Conservation (phyloP, 495 filamentous ascomycete genomes). For the Penicillium angulare region DNA sequence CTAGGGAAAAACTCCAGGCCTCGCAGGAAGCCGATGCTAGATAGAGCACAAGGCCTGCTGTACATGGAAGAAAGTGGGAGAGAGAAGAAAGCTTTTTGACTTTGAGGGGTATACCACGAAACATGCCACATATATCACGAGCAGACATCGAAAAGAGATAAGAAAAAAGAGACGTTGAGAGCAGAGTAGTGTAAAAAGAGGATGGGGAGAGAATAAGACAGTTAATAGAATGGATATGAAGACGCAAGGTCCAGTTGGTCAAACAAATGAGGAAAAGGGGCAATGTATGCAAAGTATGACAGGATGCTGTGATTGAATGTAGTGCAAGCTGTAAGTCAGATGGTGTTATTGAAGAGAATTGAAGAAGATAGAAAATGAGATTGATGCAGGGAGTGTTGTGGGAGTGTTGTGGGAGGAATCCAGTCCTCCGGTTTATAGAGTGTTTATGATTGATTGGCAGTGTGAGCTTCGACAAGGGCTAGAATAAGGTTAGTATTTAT, state of each 20-base stretch:
- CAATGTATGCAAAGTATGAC: constrained; percentile 1
- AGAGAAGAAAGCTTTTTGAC: constrained; percentile 22
- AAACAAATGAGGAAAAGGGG: constrained; percentile 1
- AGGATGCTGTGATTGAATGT: background rate
- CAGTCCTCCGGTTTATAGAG: constrained; percentile 6
- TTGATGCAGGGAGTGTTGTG: background rate
- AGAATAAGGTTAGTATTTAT: constrained; percentile 2
- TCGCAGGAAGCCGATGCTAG: constrained; percentile 8
- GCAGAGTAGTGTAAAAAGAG: background rate
- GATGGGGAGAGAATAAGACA: constrained; percentile 1
- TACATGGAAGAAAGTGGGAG: constrained; percentile 13
- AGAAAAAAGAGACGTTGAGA: constrained; percentile 10
- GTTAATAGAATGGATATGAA: constrained; percentile 2
- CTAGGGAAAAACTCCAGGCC: constrained; percentile 14
- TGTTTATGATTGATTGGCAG: constrained; percentile 20
- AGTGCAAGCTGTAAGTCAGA: background rate
- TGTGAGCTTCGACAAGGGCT: constrained; percentile 32
- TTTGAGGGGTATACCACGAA: constrained; percentile 30
- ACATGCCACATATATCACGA: constrained; percentile 32
- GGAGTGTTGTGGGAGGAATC: constrained; percentile 11
- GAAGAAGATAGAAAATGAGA: constrained; percentile 1
- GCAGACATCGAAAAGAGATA: constrained; percentile 11
- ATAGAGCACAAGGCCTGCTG: constrained; percentile 9
- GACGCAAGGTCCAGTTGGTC: constrained; percentile 4
- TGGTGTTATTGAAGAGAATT: constrained; percentile 3